Conservation (phyloP, 2,329 filamentous ascomycete species). For the Emergomyces orientalis region DNA sequence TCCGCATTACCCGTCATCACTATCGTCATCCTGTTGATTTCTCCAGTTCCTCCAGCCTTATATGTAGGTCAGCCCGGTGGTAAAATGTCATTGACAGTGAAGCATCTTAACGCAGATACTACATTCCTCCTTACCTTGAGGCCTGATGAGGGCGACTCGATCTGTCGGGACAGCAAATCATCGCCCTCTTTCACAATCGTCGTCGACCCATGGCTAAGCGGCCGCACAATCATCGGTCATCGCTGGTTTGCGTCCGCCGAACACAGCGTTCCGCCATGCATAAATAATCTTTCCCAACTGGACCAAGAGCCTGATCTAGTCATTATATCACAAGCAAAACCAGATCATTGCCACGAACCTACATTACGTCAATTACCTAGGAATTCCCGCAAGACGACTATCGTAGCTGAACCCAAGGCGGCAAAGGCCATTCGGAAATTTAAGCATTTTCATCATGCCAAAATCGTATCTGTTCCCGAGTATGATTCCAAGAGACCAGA, state of each 20-base stretch:
- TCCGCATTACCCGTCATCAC: no score
- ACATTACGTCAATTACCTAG: conserved; percentile 56
- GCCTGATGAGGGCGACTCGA: conserved; percentile 10
- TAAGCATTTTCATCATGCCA: conserved; percentile 54
- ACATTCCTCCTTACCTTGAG: conserved; percentile 28
- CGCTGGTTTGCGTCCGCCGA: conserved; percentile 52
- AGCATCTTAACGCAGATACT: conserved; percentile 26
- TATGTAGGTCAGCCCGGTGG: neutral
- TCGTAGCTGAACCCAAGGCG: conserved; percentile 56
- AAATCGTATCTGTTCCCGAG: conserved; percentile 35
- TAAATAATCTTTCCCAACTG: conserved; percentile 49
- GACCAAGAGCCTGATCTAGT: conserved; percentile 46
- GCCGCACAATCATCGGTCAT: conserved; percentile 51
- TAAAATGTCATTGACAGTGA: conserved; percentile 21
- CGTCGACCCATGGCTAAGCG: conserved; percentile 61
- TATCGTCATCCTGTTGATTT: no score
- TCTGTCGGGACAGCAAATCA: conserved; percentile 1
- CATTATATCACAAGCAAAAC: conserved; percentile 52
- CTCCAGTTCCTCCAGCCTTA: neutral
- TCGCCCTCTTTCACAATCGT: conserved; percentile 50
- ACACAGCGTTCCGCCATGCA: conserved; percentile 47
- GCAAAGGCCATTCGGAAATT: conserved; percentile 57
- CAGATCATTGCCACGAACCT: conserved; percentile 61
- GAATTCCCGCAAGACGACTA: conserved; percentile 45
- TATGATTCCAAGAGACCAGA: conserved; percentile 33